phyloP scores from a whole-genome alignment of 139 green algal genomes.

The Haematococcus sp. region DNA sequence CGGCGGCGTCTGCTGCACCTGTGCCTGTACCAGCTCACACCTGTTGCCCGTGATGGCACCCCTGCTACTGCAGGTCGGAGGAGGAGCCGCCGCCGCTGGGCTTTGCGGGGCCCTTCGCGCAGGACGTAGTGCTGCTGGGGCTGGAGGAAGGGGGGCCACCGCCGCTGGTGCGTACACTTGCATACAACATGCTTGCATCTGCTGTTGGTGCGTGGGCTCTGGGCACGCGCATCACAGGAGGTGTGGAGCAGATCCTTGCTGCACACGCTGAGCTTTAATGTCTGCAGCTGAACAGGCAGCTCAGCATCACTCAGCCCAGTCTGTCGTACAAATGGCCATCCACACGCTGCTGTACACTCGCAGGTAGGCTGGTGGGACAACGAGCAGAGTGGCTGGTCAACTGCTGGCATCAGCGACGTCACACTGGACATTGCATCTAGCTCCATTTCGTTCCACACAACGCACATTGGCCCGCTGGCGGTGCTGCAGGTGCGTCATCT shows the following conservation, averaged over 20 bases:
- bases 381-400: slow-evolving; percentile 42
- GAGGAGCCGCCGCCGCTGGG: slow-evolving; percentile 64
- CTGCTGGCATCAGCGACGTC: slow-evolving; percentile 51
- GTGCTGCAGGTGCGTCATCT: slow-evolving; percentile 56
- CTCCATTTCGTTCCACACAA: slow-evolving; percentile 59
- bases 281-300: too few relatives aligned
- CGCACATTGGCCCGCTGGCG: slow-evolving; percentile 57
- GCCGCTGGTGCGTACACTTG: neutral
- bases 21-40: too few relatives aligned
- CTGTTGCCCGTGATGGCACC: too few relatives aligned
- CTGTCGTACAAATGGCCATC: too few relatives aligned
- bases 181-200: too few relatives aligned
- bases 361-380: slow-evolving; percentile 64
- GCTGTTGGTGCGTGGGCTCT: too few relatives aligned
- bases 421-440: slow-evolving; percentile 29
- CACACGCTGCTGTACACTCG: too few relatives aligned
- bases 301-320: too few relatives aligned
- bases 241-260: too few relatives aligned
- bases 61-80: slow-evolving; percentile 23
- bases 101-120: slow-evolving; percentile 42
- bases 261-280: too few relatives aligned
- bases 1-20: too few relatives aligned
- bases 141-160: slow-evolving; percentile 6
- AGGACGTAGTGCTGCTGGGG: slow-evolving; percentile 34
- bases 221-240: too few relatives aligned